Evolutionary conservation across 2,329 filamentous ascomycete genomes (phyloP).

Genomic region (Neocucurbitaria cava): DNA sequence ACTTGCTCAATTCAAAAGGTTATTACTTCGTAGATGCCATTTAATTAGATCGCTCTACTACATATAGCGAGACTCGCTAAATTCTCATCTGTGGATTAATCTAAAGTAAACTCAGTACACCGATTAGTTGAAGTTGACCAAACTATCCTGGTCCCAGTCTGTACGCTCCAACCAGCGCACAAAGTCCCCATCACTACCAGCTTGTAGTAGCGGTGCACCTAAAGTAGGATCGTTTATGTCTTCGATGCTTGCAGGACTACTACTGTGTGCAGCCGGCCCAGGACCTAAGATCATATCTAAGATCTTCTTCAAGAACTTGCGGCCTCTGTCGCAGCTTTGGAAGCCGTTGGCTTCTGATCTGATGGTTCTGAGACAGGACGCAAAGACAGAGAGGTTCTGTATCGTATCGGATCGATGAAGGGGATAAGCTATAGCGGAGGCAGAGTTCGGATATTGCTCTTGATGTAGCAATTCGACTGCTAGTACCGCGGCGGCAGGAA

Average conservation of each 20-base stretch:
- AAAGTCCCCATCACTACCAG: slow-evolving; percentile 52
- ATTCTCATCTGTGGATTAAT: no score
- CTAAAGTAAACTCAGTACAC: background rate
- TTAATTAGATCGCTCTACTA: no score
- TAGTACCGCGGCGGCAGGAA: slow-evolving; percentile 52
- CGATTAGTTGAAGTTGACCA: slow-evolving; percentile 33
- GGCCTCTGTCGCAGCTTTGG: slow-evolving; percentile 51
- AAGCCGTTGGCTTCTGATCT: slow-evolving; percentile 50
- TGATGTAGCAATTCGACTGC: slow-evolving; percentile 55
- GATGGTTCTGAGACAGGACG: slow-evolving; percentile 50
- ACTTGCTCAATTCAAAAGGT: no score
- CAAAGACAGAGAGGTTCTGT: slow-evolving; percentile 55
- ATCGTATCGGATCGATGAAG: slow-evolving; percentile 54
- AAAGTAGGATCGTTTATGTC: slow-evolving; percentile 37
- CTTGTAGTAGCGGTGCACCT: slow-evolving; percentile 41
- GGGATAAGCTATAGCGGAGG: slow-evolving; percentile 34
- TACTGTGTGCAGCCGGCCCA: slow-evolving; percentile 8
- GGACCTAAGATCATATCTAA: slow-evolving; percentile 53
- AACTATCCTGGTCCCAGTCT: slow-evolving; percentile 50
- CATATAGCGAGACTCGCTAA: no score
- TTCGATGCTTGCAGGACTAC: slow-evolving; percentile 6
- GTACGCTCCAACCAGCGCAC: slow-evolving; percentile 54
- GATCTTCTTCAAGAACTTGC: slow-evolving; percentile 50
- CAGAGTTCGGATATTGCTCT: slow-evolving; percentile 38
- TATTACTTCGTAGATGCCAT: no score